Percentiles rank a stretch among this genome's conserved stretches.
phyloP scores from a whole-genome alignment of 306 rosid genomes.

The Datisca glomerata region DNA sequence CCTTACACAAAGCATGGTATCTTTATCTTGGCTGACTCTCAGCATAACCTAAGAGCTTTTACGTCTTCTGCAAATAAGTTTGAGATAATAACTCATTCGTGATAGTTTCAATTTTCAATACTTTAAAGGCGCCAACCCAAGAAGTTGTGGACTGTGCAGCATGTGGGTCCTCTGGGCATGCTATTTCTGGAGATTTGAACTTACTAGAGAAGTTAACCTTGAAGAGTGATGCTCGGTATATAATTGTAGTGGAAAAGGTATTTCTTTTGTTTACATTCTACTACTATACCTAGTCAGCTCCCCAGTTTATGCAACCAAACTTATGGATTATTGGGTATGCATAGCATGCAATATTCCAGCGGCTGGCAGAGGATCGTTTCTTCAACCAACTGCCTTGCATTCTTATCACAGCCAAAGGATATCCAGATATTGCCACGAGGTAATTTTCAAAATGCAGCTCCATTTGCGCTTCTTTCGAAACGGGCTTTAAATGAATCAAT shows the following conservation, averaged over 20 bases:
- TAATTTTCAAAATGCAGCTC: slow-evolving; percentile 7
- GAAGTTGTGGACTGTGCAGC: slow-evolving; percentile 60
- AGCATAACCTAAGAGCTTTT: too few relatives aligned
- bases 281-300: too few relatives aligned
- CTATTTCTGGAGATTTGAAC: slow-evolving; percentile 68
- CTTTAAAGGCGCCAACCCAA: slow-evolving; percentile 57
- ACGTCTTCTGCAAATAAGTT: too few relatives aligned
- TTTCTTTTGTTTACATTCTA: neutral
- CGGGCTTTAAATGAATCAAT: neutral
- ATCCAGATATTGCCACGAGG: slow-evolving; percentile 93
- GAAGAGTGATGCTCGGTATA: slow-evolving; percentile 69
- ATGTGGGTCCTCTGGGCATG: slow-evolving; percentile 68
- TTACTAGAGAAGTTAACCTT: slow-evolving; percentile 35
- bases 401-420: slow-evolving; percentile 89
- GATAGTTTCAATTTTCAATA: neutral
- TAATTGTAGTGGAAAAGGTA: slow-evolving; percentile 83
- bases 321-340: neutral
- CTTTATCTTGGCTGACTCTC: too few relatives aligned
- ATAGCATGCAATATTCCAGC: slow-evolving; percentile 81
- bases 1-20: too few relatives aligned
- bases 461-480: slow-evolving; percentile 8
- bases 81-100: too few relatives aligned
- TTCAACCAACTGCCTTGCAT: slow-evolving; percentile 82
- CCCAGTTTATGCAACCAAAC: neutral
- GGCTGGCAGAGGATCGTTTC: slow-evolving; percentile 61